These are phyloP conservation scores for Fusarium solani-melongenae DNA, from an alignment of 2,329 filamentous ascomycete genomes.

Conservation along the genomic window DNA sequence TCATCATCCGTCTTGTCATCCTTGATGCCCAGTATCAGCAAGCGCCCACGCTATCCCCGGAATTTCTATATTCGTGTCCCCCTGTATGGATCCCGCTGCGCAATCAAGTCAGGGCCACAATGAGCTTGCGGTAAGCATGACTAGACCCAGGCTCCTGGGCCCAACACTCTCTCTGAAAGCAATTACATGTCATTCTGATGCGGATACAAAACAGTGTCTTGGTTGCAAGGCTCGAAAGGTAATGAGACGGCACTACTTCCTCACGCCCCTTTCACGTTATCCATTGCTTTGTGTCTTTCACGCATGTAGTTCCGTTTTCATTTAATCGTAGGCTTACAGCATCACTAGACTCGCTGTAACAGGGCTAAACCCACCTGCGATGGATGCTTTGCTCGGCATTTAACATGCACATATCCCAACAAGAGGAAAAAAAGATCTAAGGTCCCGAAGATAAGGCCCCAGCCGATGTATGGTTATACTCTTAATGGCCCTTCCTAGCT, in stretches of 20 bases:
- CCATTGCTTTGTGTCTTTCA: background rate
- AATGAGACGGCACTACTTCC: background rate
- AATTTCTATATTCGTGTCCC: background rate
- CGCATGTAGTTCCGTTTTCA: background rate
- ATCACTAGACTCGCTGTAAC: background rate
- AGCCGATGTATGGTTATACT: background rate
- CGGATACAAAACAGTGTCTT: background rate
- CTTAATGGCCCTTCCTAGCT: background rate
- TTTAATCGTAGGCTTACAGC: background rate
- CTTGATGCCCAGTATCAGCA: background rate
- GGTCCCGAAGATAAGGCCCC: background rate
- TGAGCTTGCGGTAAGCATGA: background rate
- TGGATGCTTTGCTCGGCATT: background rate
- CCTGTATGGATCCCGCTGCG: background rate
- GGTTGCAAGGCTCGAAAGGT: background rate
- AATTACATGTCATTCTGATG: background rate
- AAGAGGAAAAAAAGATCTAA: background rate
- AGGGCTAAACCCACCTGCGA: conserved; percentile 1
- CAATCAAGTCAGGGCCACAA: background rate
- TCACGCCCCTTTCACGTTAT: background rate
- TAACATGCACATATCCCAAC: background rate
- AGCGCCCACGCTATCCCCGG: background rate
- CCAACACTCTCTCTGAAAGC: background rate
- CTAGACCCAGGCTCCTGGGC: background rate
- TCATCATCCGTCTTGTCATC: background rate